Base-by-base conservation (phyloP, 1,284 basidiomycete genomes). In the Leccinum colubrinum region DNA sequence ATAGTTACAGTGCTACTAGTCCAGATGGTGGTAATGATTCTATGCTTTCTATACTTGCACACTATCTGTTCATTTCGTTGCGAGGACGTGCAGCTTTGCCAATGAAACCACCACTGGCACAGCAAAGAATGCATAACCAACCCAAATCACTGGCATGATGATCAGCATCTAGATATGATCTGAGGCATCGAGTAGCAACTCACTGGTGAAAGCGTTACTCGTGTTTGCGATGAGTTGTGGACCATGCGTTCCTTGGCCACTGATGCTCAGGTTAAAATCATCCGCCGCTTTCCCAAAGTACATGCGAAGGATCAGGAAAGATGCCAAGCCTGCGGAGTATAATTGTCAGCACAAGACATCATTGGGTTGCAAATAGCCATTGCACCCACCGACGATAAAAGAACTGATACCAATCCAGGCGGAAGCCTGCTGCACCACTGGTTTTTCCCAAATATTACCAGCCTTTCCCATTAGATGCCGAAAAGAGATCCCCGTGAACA, bases 271-370 rank as follows among this genome's bases (percentile, higher is more conserved):
- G 72, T 93, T 92, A 76, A 93, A 92, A 68, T 92, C 90, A 60
- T 87, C 82, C 1, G 87, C 84, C 1, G 89, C 84, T 73, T 91
- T 91, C 27, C 86, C 90, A 64, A 90, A 90, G 85, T 88, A 92
- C 83, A 93, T 90, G 65, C 88, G 85, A 61, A 89, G 75, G 62
- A 92, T 81, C 20, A 91, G 79, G 76, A 90, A 88, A 12, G 86
- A 79, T 6, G 85, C 86, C 62, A 91, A 74, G n/a, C 88, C 88
- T 89, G 17, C 25, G 57, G 62, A 50, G 17, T 52, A 56, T 25
- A 22, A 17, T 33, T 56, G 30, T 64, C 56, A 43, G 35, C 54
- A 55, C 5, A 7, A 20, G 58, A 60, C 20, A 4, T 58, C n/a
- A 30, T 37, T 50, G 15, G 41, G 12, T 1, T 46, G 4, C 43